These are phyloP conservation scores for Spathaspora passalidarum DNA, from an alignment of 805 yeast genomes.

Conservation along the genomic window DNA sequence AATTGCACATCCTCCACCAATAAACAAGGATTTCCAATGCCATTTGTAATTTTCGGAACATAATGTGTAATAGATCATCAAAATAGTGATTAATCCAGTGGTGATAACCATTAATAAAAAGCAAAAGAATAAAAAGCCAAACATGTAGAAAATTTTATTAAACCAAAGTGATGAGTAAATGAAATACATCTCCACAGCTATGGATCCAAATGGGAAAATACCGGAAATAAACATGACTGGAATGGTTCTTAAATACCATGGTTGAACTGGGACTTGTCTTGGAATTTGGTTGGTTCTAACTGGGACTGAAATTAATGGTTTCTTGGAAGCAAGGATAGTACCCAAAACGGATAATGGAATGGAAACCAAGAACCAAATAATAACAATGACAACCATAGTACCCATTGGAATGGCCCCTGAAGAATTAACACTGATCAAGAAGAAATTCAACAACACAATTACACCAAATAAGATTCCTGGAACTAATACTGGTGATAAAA, in stretches of 20 bases:
- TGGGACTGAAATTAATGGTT: conserved; percentile 60
- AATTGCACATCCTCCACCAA: conserved; percentile 85
- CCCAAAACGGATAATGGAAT: conserved; percentile 83
- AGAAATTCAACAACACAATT: conserved; percentile 74
- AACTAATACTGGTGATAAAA: conserved; percentile 77
- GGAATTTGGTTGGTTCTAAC: conserved; percentile 94
- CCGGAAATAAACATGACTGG: conserved; percentile 78
- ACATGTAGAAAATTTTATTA: conserved; percentile 92
- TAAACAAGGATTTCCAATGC: conserved; percentile 92
- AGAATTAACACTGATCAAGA: conserved; percentile 71
- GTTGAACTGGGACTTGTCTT: conserved; percentile 91
- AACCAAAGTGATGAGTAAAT: conserved; percentile 91
- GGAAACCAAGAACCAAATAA: conserved; percentile 82
- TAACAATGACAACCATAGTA: conserved; percentile 75
- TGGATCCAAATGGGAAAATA: conserved; percentile 90
- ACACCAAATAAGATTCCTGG: conserved; percentile 72
- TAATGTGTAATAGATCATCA: conserved; percentile 78
- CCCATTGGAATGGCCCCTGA: conserved; percentile 96
- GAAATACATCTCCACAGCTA: conserved; percentile 92
- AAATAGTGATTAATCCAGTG: conserved; percentile 72
- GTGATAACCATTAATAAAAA: conserved; percentile 79
- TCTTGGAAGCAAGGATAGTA: conserved; percentile 72
- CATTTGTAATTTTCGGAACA: conserved; percentile 92
- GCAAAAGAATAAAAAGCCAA: conserved; percentile 92
- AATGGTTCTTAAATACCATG: conserved; percentile 69